Base-by-base conservation (phyloP, 176 grass and related monocot species). In the Oryza rufipogon region DNA sequence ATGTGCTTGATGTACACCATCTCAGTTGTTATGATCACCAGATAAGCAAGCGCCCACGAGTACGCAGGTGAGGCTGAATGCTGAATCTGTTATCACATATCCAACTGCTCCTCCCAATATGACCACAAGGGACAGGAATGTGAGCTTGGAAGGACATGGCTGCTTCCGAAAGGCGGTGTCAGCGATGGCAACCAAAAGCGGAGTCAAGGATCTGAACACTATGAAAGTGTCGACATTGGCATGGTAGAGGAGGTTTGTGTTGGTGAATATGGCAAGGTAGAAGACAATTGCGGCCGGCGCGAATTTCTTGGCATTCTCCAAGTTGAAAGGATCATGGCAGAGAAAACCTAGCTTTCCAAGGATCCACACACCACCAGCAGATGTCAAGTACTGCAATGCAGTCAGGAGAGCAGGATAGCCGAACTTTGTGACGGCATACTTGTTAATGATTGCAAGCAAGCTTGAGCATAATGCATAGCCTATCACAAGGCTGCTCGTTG, bases 1-100 rank as follows among this genome's bases (percentile, higher is more conserved):
- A 97, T 90, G 73, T 94, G 91, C 85, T 97, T 97, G 77, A 97
- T 94, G 80, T 97, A 97, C 70, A 97, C 94, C 94, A 94, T 97
- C 71, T 97, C 91, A 20, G 91, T 90, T 45, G 94, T 97, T 68
- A 94, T 94, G 25, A 85, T 90, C 60, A 97, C 87, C 82, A 97
- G 88, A 87, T 92, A 97, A 1, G 94, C 94, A 19, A 94, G 64
- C 0, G 94, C 91, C 94, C 94, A 97, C 0, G 89, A 94, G 88
- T 97, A 94, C 11, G 94, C 94, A n/a, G 10, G 85, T 86, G 85
- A 97, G 76, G 28, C 60, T 92, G 86, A 94, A 97, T 63, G 89
- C 94, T 51, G 89, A 90, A 90, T 97, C 94, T 20, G 94, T 92
- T 46, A 77, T 86, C 25, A 97, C 94, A 79, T 97, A 97, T 14